These are phyloP conservation scores for Butyriboletus loyo DNA, from an alignment of 768 basidiomycete species.

Conservation along the genomic window DNA sequence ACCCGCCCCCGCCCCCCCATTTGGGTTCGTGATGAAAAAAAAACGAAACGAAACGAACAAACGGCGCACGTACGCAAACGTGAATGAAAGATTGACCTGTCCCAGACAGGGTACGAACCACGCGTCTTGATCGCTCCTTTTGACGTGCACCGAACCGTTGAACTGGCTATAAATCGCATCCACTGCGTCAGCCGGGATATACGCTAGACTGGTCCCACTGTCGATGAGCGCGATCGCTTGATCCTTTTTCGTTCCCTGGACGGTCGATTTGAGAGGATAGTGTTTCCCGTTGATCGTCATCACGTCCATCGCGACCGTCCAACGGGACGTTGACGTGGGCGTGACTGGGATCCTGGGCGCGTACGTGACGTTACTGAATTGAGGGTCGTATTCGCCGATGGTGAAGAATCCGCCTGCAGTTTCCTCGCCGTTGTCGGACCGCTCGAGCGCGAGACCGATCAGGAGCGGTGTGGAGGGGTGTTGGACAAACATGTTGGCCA, in stretches of 20 bases:
- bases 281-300: conserved; percentile 35
- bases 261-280: conserved; percentile 29
- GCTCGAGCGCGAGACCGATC: conserved; percentile 42
- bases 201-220: conserved; percentile 41
- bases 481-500: conserved; percentile 40
- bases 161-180: conserved; percentile 41
- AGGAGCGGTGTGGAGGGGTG: conserved; percentile 35
- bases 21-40: neutral
- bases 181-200: conserved; percentile 33
- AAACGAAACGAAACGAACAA: too few species aligned
- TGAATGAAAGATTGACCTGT: conserved; percentile 30
- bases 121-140: conserved; percentile 23
- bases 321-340: conserved; percentile 35
- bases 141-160: conserved; percentile 34
- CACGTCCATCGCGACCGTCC: conserved; percentile 42
- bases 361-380: conserved; percentile 29
- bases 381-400: conserved; percentile 41
- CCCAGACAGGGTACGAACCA: conserved; percentile 38
- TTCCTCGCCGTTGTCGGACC: conserved; percentile 39
- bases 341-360: conserved; percentile 34
- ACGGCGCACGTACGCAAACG: conserved; percentile 9
- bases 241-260: conserved; percentile 29
- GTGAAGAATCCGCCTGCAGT: conserved; percentile 40
- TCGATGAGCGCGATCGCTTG: conserved; percentile 39
- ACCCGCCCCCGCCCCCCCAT: neutral